Evolutionary conservation across 2,329 filamentous ascomycete genomes (phyloP).

Genomic region (Verticillium albo-atrum): DNA sequence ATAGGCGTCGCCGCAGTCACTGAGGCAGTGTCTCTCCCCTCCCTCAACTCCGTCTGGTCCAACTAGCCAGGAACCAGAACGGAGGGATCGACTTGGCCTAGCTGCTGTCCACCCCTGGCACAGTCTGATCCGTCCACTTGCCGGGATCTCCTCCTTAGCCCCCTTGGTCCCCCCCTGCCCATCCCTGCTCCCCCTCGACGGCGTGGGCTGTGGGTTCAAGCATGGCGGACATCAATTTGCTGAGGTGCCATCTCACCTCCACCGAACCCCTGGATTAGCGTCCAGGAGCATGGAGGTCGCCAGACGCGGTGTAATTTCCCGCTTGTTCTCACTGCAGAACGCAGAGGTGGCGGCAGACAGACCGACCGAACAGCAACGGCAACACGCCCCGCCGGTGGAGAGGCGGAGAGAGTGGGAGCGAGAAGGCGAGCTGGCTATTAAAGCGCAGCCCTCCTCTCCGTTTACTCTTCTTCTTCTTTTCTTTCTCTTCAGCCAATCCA

Average conservation of each 20-base stretch:
- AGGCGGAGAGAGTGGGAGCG: constrained; percentile 1
- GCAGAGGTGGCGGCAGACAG: not conserved
- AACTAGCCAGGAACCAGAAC: not conserved
- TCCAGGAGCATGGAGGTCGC: constrained; percentile 7
- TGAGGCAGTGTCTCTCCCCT: not conserved
- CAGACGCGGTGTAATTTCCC: constrained; percentile 13
- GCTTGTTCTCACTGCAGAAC: not conserved
- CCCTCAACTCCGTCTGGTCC: not conserved
- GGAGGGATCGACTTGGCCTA: not conserved
- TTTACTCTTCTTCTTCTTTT: constrained; percentile 18
- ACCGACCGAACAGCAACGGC: not conserved
- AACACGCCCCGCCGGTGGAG: constrained; percentile 1
- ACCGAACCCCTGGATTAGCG: constrained; percentile 14
- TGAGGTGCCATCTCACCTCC: constrained; percentile 10
- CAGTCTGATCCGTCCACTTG: not conserved
- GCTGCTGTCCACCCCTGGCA: not conserved
- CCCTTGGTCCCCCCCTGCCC: not conserved
- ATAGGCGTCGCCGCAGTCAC: not conserved
- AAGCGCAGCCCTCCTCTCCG: constrained; percentile 35
- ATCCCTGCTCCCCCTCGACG: not conserved
- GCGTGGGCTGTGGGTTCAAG: not conserved
- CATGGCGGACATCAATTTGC: not conserved
- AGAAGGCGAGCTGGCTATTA: constrained; percentile 33
- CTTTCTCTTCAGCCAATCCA: constrained; percentile 35
- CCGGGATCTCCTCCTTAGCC: not conserved